A percentile compares a stretch with the other conserved stretches of the same genome.
Evolutionary conservation across 805 yeast species (phyloP).

Genomic region (Barnettozyma populi): DNA sequence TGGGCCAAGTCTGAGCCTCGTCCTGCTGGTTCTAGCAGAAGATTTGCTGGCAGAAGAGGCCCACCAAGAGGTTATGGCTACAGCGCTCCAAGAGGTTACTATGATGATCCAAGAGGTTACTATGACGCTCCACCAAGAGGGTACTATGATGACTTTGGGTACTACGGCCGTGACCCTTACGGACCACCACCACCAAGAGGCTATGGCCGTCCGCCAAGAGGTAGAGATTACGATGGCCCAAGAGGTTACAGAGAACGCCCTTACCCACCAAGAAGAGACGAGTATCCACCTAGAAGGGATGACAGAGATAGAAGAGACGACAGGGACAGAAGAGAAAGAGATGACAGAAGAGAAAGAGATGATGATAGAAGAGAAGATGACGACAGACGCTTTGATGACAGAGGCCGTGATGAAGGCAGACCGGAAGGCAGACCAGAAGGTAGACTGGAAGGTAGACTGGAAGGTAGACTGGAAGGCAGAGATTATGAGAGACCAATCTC

Average conservation of each 20-base stretch:
- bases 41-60: conserved; percentile 15
- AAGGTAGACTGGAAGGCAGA: conserved; percentile 12
- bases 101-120: conserved; percentile 11
- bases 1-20: conserved; percentile 53
- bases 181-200: conserved; percentile 13
- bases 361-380: conserved; percentile 15
- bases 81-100: conserved; percentile 15
- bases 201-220: conserved; percentile 10
- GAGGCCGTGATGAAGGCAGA: conserved; percentile 12
- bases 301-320: conserved; percentile 13
- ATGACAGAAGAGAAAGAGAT: conserved; percentile 17
- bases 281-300: conserved; percentile 1
- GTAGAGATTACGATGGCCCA: conserved; percentile 8
- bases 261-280: conserved; percentile 12
- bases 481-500: conserved; percentile 20
- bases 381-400: conserved; percentile 10
- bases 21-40: conserved; percentile 30
- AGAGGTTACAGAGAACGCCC: conserved; percentile 18
- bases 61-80: conserved; percentile 14
- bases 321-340: conserved; percentile 13
- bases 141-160: conserved; percentile 7
- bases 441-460: conserved; percentile 14
- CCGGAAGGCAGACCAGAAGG: conserved; percentile 11
- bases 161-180: conserved; percentile 13
- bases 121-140: conserved; percentile 11